phyloP scores from a whole-genome alignment of 768 basidiomycete species.

The Pholiota molesta region DNA sequence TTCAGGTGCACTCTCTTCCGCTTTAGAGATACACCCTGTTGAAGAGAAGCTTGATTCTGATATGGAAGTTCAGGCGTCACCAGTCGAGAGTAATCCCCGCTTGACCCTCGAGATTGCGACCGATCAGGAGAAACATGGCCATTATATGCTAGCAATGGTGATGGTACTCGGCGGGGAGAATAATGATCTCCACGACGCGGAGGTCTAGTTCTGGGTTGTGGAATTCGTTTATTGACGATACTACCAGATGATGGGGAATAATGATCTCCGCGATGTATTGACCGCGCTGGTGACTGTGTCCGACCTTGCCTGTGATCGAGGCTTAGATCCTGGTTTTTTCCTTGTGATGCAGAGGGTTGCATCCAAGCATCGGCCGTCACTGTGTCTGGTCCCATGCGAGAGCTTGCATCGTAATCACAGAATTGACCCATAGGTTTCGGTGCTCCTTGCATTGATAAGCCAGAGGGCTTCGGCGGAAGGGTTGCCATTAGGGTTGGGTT shows the following conservation, averaged over 20 bases:
- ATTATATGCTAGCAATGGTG: background rate
- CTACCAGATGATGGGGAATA: constrained; percentile 6
- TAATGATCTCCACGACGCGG: constrained; percentile 14
- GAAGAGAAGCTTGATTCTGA: background rate
- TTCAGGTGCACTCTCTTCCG: constrained; percentile 9
- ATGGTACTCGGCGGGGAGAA: constrained; percentile 7
- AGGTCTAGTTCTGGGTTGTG: background rate
- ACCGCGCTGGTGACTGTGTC: background rate
- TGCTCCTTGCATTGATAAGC: background rate
- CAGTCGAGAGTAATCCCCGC: constrained; percentile 12
- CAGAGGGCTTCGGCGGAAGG: background rate
- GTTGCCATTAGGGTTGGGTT: background rate
- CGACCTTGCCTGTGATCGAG: background rate
- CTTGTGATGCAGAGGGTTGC: constrained; percentile 7
- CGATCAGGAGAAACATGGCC: background rate
- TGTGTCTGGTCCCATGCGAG: constrained; percentile 23
- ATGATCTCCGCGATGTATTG: background rate
- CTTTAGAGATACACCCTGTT: background rate
- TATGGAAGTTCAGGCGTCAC: constrained; percentile 13
- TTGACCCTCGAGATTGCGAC: constrained; percentile 6
- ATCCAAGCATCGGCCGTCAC: constrained; percentile 11
- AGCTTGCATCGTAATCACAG: constrained; percentile 1
- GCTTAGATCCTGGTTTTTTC: constrained; percentile 6
- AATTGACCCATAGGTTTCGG: background rate
- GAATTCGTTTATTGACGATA: background rate